Conservation (phyloP, 2,329 filamentous ascomycete genomes). For the Nemania sp. region DNA sequence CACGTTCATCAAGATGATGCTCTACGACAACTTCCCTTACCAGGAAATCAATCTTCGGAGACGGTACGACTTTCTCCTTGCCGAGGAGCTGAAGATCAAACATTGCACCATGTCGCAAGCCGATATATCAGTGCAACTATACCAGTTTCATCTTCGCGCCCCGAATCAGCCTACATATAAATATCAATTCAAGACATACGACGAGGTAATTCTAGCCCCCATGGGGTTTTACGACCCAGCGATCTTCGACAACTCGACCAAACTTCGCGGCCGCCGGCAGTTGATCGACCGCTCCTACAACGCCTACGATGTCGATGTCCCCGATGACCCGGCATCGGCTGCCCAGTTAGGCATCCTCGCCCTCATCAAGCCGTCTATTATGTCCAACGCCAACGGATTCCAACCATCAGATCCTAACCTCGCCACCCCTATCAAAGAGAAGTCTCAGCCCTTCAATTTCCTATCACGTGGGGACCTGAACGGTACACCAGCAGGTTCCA, state of each 20-base stretch:
- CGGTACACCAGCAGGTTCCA: constrained; percentile 84
- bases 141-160: constrained; percentile 90
- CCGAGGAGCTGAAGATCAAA: constrained; percentile 95
- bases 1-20: constrained; percentile 97
- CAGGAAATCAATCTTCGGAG: constrained; percentile 91
- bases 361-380: constrained; percentile 70
- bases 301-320: constrained; percentile 86
- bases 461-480: constrained; percentile 77
- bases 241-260: constrained; percentile 85
- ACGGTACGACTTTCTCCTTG: constrained; percentile 91
- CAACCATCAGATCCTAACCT: constrained; percentile 58
- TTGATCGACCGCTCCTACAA: constrained; percentile 91
- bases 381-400: constrained; percentile 59
- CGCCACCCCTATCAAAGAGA: constrained; percentile 72
- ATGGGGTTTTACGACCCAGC: constrained; percentile 94
- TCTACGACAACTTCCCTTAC: constrained; percentile 96
- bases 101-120: constrained; percentile 92
- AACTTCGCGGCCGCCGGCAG: constrained; percentile 82
- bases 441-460: constrained; percentile 75
- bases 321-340: constrained; percentile 88
- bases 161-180: constrained; percentile 90
- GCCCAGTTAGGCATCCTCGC: constrained; percentile 79
- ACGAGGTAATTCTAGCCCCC: constrained; percentile 92
- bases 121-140: constrained; percentile 87
- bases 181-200: constrained; percentile 96